Base-by-base conservation (phyloP, 371 early-diverging fungal genomes). In the Rhizopus sp. region DNA sequence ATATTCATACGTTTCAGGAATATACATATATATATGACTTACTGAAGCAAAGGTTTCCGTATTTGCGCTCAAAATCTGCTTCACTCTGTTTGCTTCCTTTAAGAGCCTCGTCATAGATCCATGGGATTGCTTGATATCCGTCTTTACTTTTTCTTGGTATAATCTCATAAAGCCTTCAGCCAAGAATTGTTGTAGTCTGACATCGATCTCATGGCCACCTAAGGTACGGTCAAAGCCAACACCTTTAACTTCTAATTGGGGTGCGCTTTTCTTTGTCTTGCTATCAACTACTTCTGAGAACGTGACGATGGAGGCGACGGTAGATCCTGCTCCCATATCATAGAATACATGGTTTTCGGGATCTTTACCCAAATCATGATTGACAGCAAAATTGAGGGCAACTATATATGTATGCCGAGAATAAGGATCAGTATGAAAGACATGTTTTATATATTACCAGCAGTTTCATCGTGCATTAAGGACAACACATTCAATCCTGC, bases 251-350 rank as follows among this genome's bases (percentile, higher is more conserved):
- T 91, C 90, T 55, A 96, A 68, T 41, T 89, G 84, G 32, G 87
- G 83, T 12, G 84, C 61, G 6, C 78, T 81, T 50, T 80, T 81
- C 61, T 80, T 73, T 52, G 61, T 70, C 59, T 85, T 86, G 32
- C 81, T 78, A 50, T 88, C 84, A 72, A 86, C 85, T 35, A 78
- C 70, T 31, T 77, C 76, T n/a, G 87, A 79, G 73, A 97, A 95
- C 10, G 82, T 78, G 3, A 91, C 93, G 32, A 98, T 78, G 4
- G 94, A 88, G 9, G 93, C 97, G 7, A 84, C 88, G 1, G 98
- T 96, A 59, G 89, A 92, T 7, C 95, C 94, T 12, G 98, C 96
- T 4, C 99, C 99, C 92, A 96, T 92, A 77, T 97, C 98, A 68
- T 90, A 96, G 68, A 97, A 93, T 53, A 97, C 72, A 66, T 96